Evolutionary conservation across 2,329 filamentous ascomycete species (phyloP).

Genomic region (Fonsecaea pugnacius): DNA sequence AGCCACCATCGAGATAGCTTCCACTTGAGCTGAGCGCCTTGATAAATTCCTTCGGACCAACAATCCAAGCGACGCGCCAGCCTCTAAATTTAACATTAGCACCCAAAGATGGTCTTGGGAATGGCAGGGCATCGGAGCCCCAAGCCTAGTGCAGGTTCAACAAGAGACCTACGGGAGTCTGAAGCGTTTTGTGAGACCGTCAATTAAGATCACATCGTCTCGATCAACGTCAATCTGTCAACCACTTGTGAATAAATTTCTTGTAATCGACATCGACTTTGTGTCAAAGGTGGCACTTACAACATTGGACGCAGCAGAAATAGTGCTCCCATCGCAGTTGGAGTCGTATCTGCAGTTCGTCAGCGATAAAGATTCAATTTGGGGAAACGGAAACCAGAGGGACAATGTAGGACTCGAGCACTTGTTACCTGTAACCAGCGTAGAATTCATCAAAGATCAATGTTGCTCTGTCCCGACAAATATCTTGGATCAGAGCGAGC

Average conservation of each 20-base stretch:
- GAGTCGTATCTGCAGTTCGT: constrained; percentile 74
- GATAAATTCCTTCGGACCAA: constrained; percentile 96
- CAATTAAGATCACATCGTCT: constrained; percentile 91
- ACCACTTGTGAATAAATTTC: neutral
- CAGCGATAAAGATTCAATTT: neutral
- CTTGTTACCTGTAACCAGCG: constrained; percentile 67
- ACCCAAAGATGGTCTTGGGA: neutral
- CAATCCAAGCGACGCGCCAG: constrained; percentile 95
- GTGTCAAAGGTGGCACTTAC: neutral
- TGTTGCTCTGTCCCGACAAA: constrained; percentile 86
- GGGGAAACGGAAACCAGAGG: neutral
- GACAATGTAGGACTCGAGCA: neutral
- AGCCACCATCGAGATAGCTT: constrained; percentile 91
- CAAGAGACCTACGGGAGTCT: constrained; percentile 65
- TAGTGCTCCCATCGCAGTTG: constrained; percentile 85
- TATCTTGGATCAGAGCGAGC: constrained; percentile 86
- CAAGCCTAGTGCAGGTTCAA: neutral
- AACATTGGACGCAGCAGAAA: constrained; percentile 87
- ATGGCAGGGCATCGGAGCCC: neutral
- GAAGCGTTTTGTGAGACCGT: constrained; percentile 96
- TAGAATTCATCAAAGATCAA: constrained; percentile 98
- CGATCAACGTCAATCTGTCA: constrained; percentile 72
- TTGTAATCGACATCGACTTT: neutral
- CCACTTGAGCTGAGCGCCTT: constrained; percentile 90
- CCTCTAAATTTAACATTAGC: constrained; percentile 49